Evolutionary conservation across 331 rosid genomes (phyloP).

Genomic region (Quercus lobata): DNA sequence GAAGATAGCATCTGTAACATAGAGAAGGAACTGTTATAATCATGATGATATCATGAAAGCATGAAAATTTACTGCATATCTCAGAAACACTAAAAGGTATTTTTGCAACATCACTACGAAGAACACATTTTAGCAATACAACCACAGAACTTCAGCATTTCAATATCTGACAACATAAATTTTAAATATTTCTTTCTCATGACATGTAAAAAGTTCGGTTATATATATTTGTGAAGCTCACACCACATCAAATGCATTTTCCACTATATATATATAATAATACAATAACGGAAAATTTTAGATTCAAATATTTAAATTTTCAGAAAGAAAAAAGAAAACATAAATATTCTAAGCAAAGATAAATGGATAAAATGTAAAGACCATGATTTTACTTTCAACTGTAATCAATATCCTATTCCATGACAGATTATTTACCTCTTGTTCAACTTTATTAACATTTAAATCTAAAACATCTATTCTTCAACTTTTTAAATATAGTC

Average conservation of each 20-base stretch:
- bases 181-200: not conserved
- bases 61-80: not conserved
- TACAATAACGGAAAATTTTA: not conserved
- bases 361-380: not conserved
- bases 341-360: not conserved
- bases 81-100: not conserved
- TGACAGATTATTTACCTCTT: not conserved
- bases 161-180: not conserved
- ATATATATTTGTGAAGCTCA: not conserved
- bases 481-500: not conserved
- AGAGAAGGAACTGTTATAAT: constrained; percentile 19
- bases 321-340: not conserved
- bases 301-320: not conserved
- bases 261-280: not conserved
- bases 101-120: not conserved
- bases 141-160: not conserved
- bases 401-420: not conserved
- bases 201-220: not conserved
- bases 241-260: not conserved
- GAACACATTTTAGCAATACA: not conserved
- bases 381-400: not conserved
- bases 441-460: not conserved
- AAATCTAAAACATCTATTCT: not conserved
- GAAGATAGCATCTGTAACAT: constrained; percentile 76
- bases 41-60: constrained; percentile 1